These are phyloP conservation scores for Aspergillus alliaceus DNA, from an alignment of 2,329 filamentous ascomycete genomes.

Conservation along the genomic window DNA sequence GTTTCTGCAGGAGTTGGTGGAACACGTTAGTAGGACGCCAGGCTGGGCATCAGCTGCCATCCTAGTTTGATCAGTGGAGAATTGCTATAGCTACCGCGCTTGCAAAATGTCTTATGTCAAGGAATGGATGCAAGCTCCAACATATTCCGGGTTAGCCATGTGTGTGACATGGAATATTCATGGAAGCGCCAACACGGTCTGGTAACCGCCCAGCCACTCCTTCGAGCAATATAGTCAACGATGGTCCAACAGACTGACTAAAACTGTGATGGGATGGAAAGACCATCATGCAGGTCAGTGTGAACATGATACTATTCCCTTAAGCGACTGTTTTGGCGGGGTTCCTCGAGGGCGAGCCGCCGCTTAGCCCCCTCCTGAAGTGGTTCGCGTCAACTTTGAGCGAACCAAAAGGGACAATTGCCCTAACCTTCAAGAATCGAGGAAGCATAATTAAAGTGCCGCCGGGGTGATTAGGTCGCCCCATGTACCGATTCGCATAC, in stretches of 20 bases:
- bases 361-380: constrained; percentile 9
- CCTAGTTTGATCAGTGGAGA: not conserved
- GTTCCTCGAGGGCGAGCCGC: constrained; percentile 15
- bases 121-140: not conserved
- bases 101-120: not conserved
- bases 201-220: constrained; percentile 3
- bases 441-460: not conserved
- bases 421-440: not conserved
- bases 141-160: not conserved
- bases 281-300: not conserved
- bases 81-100: not conserved
- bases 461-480: not conserved
- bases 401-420: constrained; percentile 16
- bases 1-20: constrained; percentile 3
- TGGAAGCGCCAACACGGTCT: not conserved
- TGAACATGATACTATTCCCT: not conserved
- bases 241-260: not conserved
- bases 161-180: not conserved
- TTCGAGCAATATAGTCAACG: not conserved
- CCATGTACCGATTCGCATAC: not conserved
- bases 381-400: constrained; percentile 17
- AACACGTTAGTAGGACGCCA: not conserved
- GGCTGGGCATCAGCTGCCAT: not conserved
- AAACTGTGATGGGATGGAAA: not conserved
- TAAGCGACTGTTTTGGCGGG: constrained; percentile 1